Conservation (phyloP, 768 basidiomycete species). For the Agrocybe pediades region DNA sequence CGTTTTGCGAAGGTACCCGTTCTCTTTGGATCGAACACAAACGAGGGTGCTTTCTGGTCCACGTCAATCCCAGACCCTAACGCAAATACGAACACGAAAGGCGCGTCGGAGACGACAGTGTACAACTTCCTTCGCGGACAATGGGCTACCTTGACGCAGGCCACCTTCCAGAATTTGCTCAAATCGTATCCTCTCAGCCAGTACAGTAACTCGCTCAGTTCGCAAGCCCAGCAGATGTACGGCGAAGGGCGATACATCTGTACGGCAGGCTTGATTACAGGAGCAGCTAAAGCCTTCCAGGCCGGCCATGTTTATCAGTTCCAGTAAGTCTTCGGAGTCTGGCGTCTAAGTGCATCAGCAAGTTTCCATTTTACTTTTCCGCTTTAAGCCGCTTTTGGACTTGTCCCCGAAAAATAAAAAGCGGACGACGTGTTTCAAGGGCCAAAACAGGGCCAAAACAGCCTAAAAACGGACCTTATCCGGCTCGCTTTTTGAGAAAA, state of each 20-base stretch:
- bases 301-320: conserved; percentile 30
- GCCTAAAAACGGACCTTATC: too few species aligned
- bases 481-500: neutral
- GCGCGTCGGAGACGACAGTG: conserved; percentile 38
- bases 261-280: conserved; percentile 36
- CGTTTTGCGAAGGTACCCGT: conserved; percentile 39
- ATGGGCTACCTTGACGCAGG: conserved; percentile 29
- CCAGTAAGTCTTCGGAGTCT: conserved; percentile 37
- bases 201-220: conserved; percentile 33
- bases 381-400: too few species aligned
- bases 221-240: conserved; percentile 47
- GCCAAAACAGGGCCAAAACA: too few species aligned
- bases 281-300: conserved; percentile 17
- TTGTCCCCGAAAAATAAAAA: too few species aligned
- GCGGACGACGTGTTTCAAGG: too few species aligned
- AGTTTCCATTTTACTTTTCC: too few species aligned
- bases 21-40: conserved; percentile 44
- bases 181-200: conserved; percentile 34
- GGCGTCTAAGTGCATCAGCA: too few species aligned
- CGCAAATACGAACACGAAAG: conserved; percentile 40
- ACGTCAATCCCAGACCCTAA: conserved; percentile 30
- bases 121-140: conserved; percentile 45
- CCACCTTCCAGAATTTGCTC: conserved; percentile 31
- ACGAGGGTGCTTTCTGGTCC: conserved; percentile 45
- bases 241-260: conserved; percentile 48